A percentile compares a stretch with the other conserved stretches of the same genome.
These are phyloP conservation scores for Phytophthora citrophthora DNA, from an alignment of 352 stramenopile species.

Conservation along the genomic window DNA sequence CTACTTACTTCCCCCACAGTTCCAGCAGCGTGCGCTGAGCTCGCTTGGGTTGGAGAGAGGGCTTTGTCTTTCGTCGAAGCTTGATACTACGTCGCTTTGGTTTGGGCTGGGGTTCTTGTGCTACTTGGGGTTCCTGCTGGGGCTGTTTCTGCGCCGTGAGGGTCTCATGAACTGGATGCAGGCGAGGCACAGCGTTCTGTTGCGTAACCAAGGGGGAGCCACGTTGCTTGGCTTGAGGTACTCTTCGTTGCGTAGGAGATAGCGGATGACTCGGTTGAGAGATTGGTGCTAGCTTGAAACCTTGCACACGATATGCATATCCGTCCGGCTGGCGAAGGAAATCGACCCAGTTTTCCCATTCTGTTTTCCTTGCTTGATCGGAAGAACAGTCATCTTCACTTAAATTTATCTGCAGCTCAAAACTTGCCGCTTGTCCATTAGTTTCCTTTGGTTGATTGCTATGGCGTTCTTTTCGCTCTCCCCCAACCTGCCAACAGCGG, in stretches of 20 bases:
- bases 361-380: constrained; percentile 5
- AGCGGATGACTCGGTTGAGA: constrained; percentile 1
- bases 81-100: constrained; percentile 24
- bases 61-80: constrained; percentile 20
- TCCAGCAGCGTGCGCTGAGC: constrained; percentile 51
- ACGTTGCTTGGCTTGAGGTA: constrained; percentile 6
- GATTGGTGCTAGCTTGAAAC: constrained; percentile 5
- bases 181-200: constrained; percentile 24
- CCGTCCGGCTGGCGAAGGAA: constrained; percentile 42
- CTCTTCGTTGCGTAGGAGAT: constrained; percentile 13
- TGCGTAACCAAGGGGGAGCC: constrained; percentile 34
- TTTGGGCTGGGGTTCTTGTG: constrained; percentile 6
- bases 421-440: constrained; percentile 8
- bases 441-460: not conserved
- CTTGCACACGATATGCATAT: constrained; percentile 36
- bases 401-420: constrained; percentile 17
- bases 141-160: constrained; percentile 13
- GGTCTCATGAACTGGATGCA: constrained; percentile 28
- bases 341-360: constrained; percentile 43
- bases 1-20: constrained; percentile 33
- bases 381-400: not conserved
- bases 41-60: constrained; percentile 14
- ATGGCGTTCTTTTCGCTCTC: not conserved
- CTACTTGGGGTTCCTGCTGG: constrained; percentile 18
- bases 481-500: constrained; percentile 46